Base-by-base conservation (phyloP, 1,284 basidiomycete genomes). In the Peniophora sp. region DNA sequence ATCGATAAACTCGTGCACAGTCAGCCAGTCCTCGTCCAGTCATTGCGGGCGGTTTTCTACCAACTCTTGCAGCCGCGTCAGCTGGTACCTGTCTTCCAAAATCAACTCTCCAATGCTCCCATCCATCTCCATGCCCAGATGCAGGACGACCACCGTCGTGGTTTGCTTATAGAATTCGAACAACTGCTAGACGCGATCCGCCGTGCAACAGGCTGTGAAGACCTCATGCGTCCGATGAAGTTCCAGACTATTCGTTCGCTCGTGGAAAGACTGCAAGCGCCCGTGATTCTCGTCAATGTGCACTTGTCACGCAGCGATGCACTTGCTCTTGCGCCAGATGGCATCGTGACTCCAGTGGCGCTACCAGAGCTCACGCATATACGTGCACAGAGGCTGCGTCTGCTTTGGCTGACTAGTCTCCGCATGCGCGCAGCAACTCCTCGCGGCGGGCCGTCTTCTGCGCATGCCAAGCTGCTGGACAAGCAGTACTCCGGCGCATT, bases 221-320 rank as follows among this genome's bases (percentile, higher is more conserved):
- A 47, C 14, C 51, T 53, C 50, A 17, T 53, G 38, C 45, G 27
- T 6, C 50, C 52, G 3, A 11, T 5, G 20, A 39, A 14, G n/a
- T 27, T 34, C 14, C 27, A 27, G 6, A 6, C 10, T 2, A 23
- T 16, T 3, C 34, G 3, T 1, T 46, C 39, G 2, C 39, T 39
- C 2, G 1, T 41, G 20, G 14, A 34, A 5, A n/a, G n/a, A n/a
- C n/a, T n/a, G n/a, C n/a, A n/a, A n/a, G 52, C 45, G 2, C 49
- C 50, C 5, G 46, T 53, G 3, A 39, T 51, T 9, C 5, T 53
- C 14, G 17, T 53, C 11, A 51, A 44, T 22, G 47, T 44, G 38
- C 3, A 34, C 25, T 9, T 6, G 14, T 14, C 34, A 16, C 38
- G 24, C 8, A 32, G 34, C 47, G 27, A 48, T 43, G 52, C 45